A percentile compares a stretch with the other conserved stretches of the same genome.
phyloP scores from a whole-genome alignment of 768 basidiomycete genomes.

The Suillus discolor region DNA sequence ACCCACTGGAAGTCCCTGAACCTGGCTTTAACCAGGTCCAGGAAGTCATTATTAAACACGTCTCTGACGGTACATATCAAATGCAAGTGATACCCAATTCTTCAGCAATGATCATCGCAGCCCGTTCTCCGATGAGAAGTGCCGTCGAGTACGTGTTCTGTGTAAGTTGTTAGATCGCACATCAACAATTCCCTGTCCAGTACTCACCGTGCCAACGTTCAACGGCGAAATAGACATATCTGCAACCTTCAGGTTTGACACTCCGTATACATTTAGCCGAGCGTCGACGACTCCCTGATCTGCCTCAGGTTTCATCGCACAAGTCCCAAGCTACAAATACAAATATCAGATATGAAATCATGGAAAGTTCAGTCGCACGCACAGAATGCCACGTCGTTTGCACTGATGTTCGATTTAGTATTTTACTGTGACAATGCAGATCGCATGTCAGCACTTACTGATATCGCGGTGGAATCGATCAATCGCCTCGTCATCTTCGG shows the following conservation, averaged over 20 bases:
- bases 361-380: not conserved
- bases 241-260: constrained; percentile 58
- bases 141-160: constrained; percentile 28
- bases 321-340: constrained; percentile 55
- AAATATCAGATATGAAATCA: not conserved
- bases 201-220: constrained; percentile 38
- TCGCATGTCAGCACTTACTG: constrained; percentile 14
- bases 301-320: constrained; percentile 64
- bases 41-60: no score
- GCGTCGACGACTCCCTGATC: constrained; percentile 64
- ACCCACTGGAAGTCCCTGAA: no score
- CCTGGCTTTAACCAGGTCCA: no score
- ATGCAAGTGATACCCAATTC: constrained; percentile 22
- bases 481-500: constrained; percentile 38
- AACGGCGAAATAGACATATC: constrained; percentile 46
- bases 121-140: constrained; percentile 29
- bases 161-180: not conserved
- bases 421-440: not conserved
- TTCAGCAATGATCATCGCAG: constrained; percentile 20
- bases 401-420: constrained; percentile 18
- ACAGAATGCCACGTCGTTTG: constrained; percentile 38
- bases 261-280: constrained; percentile 64
- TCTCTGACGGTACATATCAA: constrained; percentile 3
- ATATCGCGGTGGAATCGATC: constrained; percentile 25
- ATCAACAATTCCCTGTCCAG: not conserved